Evolutionary conservation across 345 rosid genomes (phyloP).

Genomic region (Isatis tinctoria): DNA sequence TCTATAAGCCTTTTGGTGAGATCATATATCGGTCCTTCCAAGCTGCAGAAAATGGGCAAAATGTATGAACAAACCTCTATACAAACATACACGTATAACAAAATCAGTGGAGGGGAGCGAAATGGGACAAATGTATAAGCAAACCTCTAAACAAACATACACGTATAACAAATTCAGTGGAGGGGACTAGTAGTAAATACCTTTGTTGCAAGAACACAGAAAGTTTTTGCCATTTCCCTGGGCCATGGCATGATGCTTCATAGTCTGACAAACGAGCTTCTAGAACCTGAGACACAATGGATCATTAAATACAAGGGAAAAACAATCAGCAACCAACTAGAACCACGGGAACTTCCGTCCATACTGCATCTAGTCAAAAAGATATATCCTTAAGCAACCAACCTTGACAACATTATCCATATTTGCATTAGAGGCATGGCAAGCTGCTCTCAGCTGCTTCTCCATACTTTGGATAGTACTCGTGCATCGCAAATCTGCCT

Average conservation of each 20-base stretch:
- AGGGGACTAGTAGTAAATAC: constrained; percentile 26
- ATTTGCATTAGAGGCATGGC: constrained; percentile 79
- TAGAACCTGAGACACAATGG: constrained; percentile 55
- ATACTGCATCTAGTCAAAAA: background rate
- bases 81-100: background rate
- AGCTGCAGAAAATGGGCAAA: constrained; percentile 37
- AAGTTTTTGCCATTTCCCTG: constrained; percentile 91
- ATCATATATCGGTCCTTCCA: constrained; percentile 90
- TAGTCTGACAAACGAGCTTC: constrained; percentile 76
- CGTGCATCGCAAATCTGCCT: constrained; percentile 83
- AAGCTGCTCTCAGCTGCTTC: constrained; percentile 84
- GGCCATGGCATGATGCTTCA: constrained; percentile 76
- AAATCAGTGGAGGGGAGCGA: no score
- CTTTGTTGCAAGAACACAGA: constrained; percentile 82
- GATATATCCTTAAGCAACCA: constrained; percentile 26
- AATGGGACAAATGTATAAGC: background rate
- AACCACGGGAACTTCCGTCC: background rate
- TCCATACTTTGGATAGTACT: constrained; percentile 80
- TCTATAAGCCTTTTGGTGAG: constrained; percentile 74
- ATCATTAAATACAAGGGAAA: background rate
- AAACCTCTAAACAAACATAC: background rate
- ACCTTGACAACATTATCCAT: constrained; percentile 81
- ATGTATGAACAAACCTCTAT: background rate
- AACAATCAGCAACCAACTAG: background rate
- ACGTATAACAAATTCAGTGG: background rate